Base-by-base conservation (phyloP, 495 filamentous ascomycete species). In the Penicillium lagena region DNA sequence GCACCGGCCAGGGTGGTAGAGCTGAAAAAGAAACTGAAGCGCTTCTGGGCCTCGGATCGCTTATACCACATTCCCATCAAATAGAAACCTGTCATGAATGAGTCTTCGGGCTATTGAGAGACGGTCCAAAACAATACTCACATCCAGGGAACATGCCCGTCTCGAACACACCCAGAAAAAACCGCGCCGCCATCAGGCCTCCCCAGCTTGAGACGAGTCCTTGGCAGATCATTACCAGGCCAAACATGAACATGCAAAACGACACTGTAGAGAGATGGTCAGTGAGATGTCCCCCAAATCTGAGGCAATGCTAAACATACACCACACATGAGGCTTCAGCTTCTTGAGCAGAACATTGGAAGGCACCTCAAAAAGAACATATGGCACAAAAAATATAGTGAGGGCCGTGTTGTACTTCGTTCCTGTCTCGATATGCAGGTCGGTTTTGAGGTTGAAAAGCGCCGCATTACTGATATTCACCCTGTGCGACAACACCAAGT, bases 311-410 rank as follows among this genome's bases (percentile, higher is more conserved):
- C 34, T 33, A 33, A 29, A 59, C 59, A 44, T 62, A 79, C 77
- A 71, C 90, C 90, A 96, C 37, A 93, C 68, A 48, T 83, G 80
- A 2, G 91, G 90, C 45, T 78, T 83, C 47, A 95, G 70, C 47
- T 78, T 80, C 63, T 94, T 95, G 22, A 97, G 68, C 12, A 94
- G 56, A 42, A 95, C 79, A 56, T 97, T 97, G 39, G 85, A 89
- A 2, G 91, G 93, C 40, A 97, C 93, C 61, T 81, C 90, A 52
- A 84, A 84, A 37, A 91, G 50, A 49, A 95, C 77, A 59, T 96
- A 97, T 0, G 91, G 90, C 0, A 96, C 81, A 67, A 96, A 98
- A 75, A 96, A 95, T 51, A 95, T 91, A 15, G 80, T 81, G 46
- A 95, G 67, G 0, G 85, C 87, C 11, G 78, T 85, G 65, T 91